Conservation (phyloP, 2,329 filamentous ascomycete species). For the Aspergillus oerlinghausenensis region DNA sequence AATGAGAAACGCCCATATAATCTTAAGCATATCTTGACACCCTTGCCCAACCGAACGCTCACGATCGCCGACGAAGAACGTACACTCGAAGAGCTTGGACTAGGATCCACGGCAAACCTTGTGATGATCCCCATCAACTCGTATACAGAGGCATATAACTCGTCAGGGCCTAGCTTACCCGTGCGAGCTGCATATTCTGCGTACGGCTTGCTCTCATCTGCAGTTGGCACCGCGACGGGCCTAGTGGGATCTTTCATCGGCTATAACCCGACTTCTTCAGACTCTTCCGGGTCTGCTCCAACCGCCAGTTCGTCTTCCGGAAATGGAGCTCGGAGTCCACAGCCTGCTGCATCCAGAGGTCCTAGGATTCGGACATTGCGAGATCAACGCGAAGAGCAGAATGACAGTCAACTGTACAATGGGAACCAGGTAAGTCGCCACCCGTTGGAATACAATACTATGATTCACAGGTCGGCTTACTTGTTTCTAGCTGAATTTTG, state of each 20-base stretch:
- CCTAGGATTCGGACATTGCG: conserved; percentile 50
- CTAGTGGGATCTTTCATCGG: conserved; percentile 43
- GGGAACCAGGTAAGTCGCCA: conserved; percentile 67
- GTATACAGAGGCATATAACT: conserved; percentile 56
- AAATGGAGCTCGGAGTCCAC: conserved; percentile 11
- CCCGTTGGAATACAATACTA: background rate
- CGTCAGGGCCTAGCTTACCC: conserved; percentile 34
- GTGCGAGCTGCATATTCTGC: conserved; percentile 39
- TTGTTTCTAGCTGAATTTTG: conserved; percentile 17
- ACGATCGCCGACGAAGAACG: conserved; percentile 69
- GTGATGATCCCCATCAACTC: conserved; percentile 69
- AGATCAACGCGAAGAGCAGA: conserved; percentile 51
- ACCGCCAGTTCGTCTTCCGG: conserved; percentile 5
- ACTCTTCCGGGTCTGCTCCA: conserved; percentile 7
- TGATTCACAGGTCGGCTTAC: background rate
- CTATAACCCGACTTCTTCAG: conserved; percentile 24
- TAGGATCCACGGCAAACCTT: conserved; percentile 75
- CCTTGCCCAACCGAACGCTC: conserved; percentile 69
- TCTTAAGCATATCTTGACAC: conserved; percentile 79
- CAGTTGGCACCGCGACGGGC: conserved; percentile 39
- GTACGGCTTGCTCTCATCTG: conserved; percentile 41
- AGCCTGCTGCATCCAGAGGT: conserved; percentile 14
- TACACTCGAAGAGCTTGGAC: conserved; percentile 62
- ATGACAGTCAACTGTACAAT: conserved; percentile 76
- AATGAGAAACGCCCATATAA: conserved; percentile 64